These are phyloP conservation scores for Wallacemonas sp. DNA, from an alignment of 208 protist species.

Conservation along the genomic window DNA sequence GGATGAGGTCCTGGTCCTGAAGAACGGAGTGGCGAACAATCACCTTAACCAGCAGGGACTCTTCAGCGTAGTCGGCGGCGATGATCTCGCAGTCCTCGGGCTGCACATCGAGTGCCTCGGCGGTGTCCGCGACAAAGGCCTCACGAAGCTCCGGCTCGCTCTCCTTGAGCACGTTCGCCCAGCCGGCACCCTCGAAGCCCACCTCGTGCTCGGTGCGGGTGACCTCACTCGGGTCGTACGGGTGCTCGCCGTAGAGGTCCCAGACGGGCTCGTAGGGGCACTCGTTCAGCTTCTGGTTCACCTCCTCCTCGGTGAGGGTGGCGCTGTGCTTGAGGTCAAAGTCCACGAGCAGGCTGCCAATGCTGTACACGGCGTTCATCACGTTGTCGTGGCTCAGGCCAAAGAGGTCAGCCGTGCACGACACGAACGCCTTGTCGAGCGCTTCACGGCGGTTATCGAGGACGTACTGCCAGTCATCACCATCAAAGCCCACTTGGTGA, in stretches of 20 bases:
- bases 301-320: constrained; percentile 4
- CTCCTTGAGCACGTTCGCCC: constrained; percentile 13
- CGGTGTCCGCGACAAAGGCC: constrained; percentile 28
- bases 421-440: constrained; percentile 16
- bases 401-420: constrained; percentile 13
- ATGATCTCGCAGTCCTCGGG: constrained; percentile 19
- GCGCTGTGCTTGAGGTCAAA: constrained; percentile 19
- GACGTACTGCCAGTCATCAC: constrained; percentile 45
- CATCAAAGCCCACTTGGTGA: constrained; percentile 71
- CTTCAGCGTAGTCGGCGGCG: not conserved
- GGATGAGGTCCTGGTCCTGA: constrained; percentile 10
- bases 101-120: constrained; percentile 11
- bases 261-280: constrained; percentile 15
- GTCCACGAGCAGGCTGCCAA: constrained; percentile 14
- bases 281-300: constrained; percentile 14
- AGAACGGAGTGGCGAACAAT: constrained; percentile 8
- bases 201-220: constrained; percentile 18
- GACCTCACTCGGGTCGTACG: constrained; percentile 15
- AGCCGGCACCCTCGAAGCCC: constrained; percentile 17
- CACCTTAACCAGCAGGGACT: not conserved
- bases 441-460: constrained; percentile 16
- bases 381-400: constrained; percentile 16
- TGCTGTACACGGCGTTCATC: constrained; percentile 8
- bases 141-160: constrained; percentile 12
- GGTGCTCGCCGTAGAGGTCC: constrained; percentile 15